Conservation (phyloP, 148 eudicot genomes). For the Silene conica region DNA sequence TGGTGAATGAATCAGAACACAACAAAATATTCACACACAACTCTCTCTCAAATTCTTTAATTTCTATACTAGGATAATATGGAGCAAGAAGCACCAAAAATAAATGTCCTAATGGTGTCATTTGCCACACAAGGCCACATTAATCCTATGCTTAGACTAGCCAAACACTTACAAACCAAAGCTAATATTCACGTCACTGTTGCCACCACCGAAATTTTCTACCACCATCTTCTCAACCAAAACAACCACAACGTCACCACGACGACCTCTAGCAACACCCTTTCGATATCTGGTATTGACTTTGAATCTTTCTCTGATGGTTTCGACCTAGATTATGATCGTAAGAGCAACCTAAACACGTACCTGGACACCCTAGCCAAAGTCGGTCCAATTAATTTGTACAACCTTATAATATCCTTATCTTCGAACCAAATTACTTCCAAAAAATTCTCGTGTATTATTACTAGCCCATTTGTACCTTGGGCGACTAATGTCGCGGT, state of each 20-base stretch:
- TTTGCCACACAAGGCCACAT: constrained; percentile 54
- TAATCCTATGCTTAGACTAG: constrained; percentile 47
- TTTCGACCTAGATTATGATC: constrained; percentile 28
- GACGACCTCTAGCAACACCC: neutral
- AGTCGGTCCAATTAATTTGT: constrained; percentile 31
- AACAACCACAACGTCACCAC: constrained; percentile 2
- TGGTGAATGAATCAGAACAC: too few relatives aligned
- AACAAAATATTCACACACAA: too few relatives aligned
- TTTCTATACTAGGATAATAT: neutral
- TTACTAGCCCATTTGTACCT: constrained; percentile 41
- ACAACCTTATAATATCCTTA: constrained; percentile 19
- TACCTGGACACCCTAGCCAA: constrained; percentile 26
- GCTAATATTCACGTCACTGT: constrained; percentile 42
- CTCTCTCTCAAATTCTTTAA: too few relatives aligned
- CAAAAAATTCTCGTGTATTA: constrained; percentile 31
- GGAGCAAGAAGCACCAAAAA: constrained; percentile 15
- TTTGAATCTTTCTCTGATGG: constrained; percentile 44
- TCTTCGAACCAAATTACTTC: neutral
- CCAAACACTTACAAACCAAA: constrained; percentile 30
- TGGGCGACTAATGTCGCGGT: constrained; percentile 40
- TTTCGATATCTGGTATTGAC: constrained; percentile 20
- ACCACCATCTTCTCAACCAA: constrained; percentile 14
- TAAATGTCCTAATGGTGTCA: constrained; percentile 37
- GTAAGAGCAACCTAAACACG: constrained; percentile 21
- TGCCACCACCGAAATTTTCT: constrained; percentile 27